A percentile compares a stretch with the other conserved stretches of the same genome.
Evolutionary conservation across 805 yeast genomes (phyloP).

Genomic region (Metschnikowia bowlesiae): DNA sequence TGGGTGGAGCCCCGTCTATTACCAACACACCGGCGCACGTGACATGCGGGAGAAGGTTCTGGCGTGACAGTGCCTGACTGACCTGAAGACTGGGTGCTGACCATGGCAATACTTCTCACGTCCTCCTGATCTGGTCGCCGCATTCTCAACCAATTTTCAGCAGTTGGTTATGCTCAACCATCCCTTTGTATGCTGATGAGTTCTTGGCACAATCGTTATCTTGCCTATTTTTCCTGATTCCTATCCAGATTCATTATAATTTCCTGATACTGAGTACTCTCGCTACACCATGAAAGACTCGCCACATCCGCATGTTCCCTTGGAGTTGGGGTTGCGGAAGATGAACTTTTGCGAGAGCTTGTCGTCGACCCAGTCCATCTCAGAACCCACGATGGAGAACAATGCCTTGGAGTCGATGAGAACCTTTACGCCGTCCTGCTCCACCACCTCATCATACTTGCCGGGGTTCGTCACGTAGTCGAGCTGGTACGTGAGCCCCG

Average conservation of each 20-base stretch:
- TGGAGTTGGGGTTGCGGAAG: conserved; percentile 92
- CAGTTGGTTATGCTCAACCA: too few relatives aligned
- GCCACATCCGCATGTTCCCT: conserved; percentile 98
- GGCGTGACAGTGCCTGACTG: too few relatives aligned
- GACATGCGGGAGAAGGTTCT: too few relatives aligned
- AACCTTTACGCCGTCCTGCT: conserved; percentile 90
- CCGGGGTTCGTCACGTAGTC: conserved; percentile 89
- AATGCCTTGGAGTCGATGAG: conserved; percentile 94
- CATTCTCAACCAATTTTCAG: too few relatives aligned
- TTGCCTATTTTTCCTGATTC: too few relatives aligned
- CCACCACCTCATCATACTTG: conserved; percentile 91
- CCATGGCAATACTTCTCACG: too few relatives aligned
- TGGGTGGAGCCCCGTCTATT: too few relatives aligned
- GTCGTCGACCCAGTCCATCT: conserved; percentile 98
- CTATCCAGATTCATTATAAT: not conserved
- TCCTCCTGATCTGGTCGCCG: too few relatives aligned
- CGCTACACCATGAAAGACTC: conserved; percentile 89
- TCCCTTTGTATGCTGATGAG: too few relatives aligned
- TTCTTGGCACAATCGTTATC: too few relatives aligned
- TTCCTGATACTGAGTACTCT: not conserved
- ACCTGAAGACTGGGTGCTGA: too few relatives aligned
- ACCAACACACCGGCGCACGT: too few relatives aligned
- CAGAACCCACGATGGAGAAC: conserved; percentile 92
- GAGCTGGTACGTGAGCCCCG: conserved; percentile 86
- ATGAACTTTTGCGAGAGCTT: conserved; percentile 84